phyloP scores from a whole-genome alignment of 2,329 filamentous ascomycete genomes.

The Aureobasidium lini region DNA sequence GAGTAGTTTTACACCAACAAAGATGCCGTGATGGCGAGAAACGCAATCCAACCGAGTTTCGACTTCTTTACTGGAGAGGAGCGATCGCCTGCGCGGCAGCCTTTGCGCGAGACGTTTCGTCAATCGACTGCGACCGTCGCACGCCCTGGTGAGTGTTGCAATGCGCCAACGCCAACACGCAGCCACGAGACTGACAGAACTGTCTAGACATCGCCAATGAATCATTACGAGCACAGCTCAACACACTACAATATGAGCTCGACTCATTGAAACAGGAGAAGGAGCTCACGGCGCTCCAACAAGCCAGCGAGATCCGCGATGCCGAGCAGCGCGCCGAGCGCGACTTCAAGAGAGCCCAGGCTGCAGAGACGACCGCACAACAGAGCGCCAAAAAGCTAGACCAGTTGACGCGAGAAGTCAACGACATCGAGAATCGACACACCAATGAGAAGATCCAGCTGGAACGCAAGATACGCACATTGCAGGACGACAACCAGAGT shows the following conservation, averaged over 20 bases:
- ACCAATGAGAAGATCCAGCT: constrained; percentile 49
- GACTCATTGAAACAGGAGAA: constrained; percentile 82
- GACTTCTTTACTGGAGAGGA: constrained; percentile 41
- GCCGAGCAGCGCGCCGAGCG: constrained; percentile 73
- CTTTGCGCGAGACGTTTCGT: constrained; percentile 37
- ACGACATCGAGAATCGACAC: constrained; percentile 46
- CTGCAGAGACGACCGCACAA: constrained; percentile 45
- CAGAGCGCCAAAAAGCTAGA: constrained; percentile 49
- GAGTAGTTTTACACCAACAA: not conserved
- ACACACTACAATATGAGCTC: constrained; percentile 78
- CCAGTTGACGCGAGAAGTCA: constrained; percentile 45
- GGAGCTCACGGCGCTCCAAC: constrained; percentile 68
- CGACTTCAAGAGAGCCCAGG: constrained; percentile 62
- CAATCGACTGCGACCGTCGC: constrained; percentile 34
- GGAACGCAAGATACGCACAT: constrained; percentile 47
- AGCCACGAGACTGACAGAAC: not conserved
- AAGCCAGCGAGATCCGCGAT: constrained; percentile 78
- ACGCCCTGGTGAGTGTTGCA: constrained; percentile 22
- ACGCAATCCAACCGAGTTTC: constrained; percentile 34
- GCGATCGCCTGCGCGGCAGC: constrained; percentile 28
- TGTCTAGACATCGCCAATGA: constrained; percentile 48
- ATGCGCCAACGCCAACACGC: not conserved
- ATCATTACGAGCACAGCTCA: constrained; percentile 81
- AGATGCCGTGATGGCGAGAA: constrained; percentile 3
- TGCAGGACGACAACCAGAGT: constrained; percentile 63